Percentiles rank a stretch among this genome's conserved stretches.
These are phyloP conservation scores for Alternaria gaisen DNA, from an alignment of 2,329 filamentous ascomycete species.

Conservation along the genomic window DNA sequence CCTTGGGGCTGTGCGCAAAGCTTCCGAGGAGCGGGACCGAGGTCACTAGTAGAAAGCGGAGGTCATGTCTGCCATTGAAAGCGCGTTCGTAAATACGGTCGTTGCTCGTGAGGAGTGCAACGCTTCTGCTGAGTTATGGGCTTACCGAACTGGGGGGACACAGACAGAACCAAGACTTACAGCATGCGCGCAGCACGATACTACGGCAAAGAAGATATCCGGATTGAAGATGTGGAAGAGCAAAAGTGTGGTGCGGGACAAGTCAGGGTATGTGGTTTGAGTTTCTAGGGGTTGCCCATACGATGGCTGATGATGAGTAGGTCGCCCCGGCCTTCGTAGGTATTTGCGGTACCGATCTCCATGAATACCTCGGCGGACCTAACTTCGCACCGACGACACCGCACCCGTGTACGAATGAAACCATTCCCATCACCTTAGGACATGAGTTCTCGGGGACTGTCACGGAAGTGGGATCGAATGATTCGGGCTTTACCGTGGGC, in stretches of 20 bases:
- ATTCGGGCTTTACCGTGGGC: conserved; percentile 60
- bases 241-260: conserved; percentile 61
- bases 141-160: conserved; percentile 14
- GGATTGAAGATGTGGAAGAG: conserved; percentile 61
- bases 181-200: conserved; percentile 64
- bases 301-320: conserved; percentile 22
- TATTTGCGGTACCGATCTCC: conserved; percentile 63
- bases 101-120: conserved; percentile 24
- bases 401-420: conserved; percentile 66
- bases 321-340: conserved; percentile 60
- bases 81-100: conserved; percentile 41
- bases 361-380: conserved; percentile 62
- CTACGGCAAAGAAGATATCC: conserved; percentile 64
- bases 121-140: background rate
- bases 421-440: conserved; percentile 67
- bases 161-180: background rate
- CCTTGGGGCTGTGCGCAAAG: conserved; percentile 2
- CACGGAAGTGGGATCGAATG: conserved; percentile 64
- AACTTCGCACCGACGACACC: conserved; percentile 61
- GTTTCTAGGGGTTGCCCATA: background rate
- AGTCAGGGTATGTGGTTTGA: conserved; percentile 52
- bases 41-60: conserved; percentile 1
- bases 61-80: conserved; percentile 41
- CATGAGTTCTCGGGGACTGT: conserved; percentile 72
- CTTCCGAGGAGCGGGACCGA: conserved; percentile 12